Conservation (phyloP, 106 monocot species). For the Vanilla planifolia region DNA sequence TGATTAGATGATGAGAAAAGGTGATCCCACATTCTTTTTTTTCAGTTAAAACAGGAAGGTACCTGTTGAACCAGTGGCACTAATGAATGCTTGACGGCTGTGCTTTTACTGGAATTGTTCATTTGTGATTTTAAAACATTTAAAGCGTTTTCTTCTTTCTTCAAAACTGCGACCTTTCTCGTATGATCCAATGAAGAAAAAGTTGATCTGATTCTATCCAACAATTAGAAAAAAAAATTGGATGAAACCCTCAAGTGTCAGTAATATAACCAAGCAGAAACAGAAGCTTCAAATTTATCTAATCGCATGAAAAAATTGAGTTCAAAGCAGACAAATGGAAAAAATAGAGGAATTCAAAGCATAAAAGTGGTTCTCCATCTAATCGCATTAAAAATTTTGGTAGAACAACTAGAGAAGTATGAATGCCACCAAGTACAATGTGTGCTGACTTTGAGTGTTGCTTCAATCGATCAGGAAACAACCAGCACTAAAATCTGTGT, state of each 20-base stretch:
- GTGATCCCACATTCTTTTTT: background rate
- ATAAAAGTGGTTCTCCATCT: too few species aligned
- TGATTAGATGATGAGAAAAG: too few species aligned
- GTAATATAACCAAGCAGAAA: background rate
- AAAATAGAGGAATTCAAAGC: too few species aligned
- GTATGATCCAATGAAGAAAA: constrained; percentile 8
- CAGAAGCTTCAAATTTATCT: too few species aligned
- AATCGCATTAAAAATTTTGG: too few species aligned
- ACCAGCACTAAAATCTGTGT: too few species aligned
- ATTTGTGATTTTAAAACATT: constrained; percentile 29
- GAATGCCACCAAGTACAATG: too few species aligned
- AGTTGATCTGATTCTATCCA: constrained; percentile 26
- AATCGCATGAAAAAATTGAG: too few species aligned
- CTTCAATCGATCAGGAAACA: too few species aligned
- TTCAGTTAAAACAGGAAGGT: constrained; percentile 1
- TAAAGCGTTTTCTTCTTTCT: constrained; percentile 16
- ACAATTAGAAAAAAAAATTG: background rate
- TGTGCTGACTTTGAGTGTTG: too few species aligned
- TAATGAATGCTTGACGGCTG: constrained; percentile 25
- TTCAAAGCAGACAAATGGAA: too few species aligned
- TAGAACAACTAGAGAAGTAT: too few species aligned
- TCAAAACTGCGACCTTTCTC: constrained; percentile 13
- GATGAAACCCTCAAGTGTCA: constrained; percentile 1
- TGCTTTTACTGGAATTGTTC: constrained; percentile 6
- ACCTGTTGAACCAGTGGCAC: constrained; percentile 30